A percentile compares a stretch with the other conserved stretches of the same genome.
Conservation (phyloP, 768 basidiomycete genomes). For the Pisolithus tinctorius region DNA sequence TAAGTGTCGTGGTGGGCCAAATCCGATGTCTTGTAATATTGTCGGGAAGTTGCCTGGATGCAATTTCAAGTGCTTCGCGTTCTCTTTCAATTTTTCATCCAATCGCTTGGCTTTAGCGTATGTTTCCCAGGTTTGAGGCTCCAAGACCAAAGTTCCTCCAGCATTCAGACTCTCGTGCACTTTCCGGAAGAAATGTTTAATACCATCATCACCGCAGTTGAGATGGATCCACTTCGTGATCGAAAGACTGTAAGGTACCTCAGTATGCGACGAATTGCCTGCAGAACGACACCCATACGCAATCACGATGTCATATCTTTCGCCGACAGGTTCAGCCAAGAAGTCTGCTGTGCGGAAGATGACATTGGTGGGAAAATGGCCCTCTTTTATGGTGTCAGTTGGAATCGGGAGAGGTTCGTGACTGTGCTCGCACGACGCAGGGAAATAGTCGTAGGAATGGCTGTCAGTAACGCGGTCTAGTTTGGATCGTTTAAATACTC, state of each 20-base stretch:
- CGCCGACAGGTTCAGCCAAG: slow-evolving; percentile 51
- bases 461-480: slow-evolving; percentile 1
- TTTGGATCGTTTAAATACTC: slow-evolving; percentile 8
- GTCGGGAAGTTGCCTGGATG: slow-evolving; percentile 58
- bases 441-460: slow-evolving; percentile 52
- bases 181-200: slow-evolving; percentile 61
- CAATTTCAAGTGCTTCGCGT: slow-evolving; percentile 46
- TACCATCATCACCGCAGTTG: slow-evolving; percentile 67
- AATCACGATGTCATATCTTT: slow-evolving; percentile 69
- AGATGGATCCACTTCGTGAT: slow-evolving; percentile 92
- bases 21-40: slow-evolving; percentile 56
- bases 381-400: slow-evolving; percentile 17
- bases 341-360: slow-evolving; percentile 70
- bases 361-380: slow-evolving; percentile 73
- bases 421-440: slow-evolving; percentile 66
- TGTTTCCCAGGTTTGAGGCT: slow-evolving; percentile 81
- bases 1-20: slow-evolving; percentile 40
- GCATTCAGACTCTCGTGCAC: slow-evolving; percentile 49
- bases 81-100: slow-evolving; percentile 57
- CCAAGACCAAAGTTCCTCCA: slow-evolving; percentile 67
- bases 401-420: slow-evolving; percentile 73
- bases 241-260: slow-evolving; percentile 52
- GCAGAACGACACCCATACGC: slow-evolving; percentile 45
- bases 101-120: slow-evolving; percentile 74
- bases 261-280: background rate